Evolutionary conservation across 2,329 filamentous ascomycete species (phyloP).

Genomic region (Sporothrix mexicana): DNA sequence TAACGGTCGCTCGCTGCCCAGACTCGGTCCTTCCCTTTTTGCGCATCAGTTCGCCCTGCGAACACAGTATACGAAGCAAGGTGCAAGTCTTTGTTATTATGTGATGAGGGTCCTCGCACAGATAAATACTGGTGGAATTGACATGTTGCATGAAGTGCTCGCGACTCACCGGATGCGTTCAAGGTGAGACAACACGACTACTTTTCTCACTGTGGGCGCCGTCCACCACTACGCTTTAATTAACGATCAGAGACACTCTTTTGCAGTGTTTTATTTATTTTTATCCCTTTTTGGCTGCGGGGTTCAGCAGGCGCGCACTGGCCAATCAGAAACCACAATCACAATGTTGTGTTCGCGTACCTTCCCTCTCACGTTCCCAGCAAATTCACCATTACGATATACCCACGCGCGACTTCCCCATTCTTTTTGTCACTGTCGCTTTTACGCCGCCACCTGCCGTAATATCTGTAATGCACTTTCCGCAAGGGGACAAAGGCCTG

Average conservation of each 20-base stretch:
- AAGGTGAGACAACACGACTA: conserved; percentile 18
- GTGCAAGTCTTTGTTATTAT: neutral
- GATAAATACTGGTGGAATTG: too few relatives aligned
- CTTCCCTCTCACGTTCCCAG: neutral
- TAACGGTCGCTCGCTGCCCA: conserved; percentile 12
- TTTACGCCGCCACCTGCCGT: conserved; percentile 16
- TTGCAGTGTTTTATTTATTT: conserved; percentile 31
- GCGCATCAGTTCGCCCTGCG: conserved; percentile 12
- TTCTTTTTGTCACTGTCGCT: conserved; percentile 12
- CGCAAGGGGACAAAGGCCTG: conserved; percentile 18
- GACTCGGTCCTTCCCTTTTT: neutral
- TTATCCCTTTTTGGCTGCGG: conserved; percentile 37
- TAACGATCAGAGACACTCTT: conserved; percentile 16
- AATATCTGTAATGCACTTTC: neutral
- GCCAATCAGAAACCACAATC: conserved; percentile 31
- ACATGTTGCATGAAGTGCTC: neutral
- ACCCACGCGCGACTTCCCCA: conserved; percentile 32
- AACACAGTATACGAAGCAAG: neutral
- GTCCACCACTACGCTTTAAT: neutral
- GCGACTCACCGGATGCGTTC: conserved; percentile 14
- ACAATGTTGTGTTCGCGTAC: conserved; percentile 30
- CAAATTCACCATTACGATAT: neutral
- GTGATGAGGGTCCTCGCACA: too few relatives aligned
- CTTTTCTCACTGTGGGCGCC: neutral
- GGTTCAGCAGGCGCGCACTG: neutral